Evolutionary conservation across 108 stramenopile genomes (phyloP).

Genomic region (Mayamaea pseudoterrestris): DNA sequence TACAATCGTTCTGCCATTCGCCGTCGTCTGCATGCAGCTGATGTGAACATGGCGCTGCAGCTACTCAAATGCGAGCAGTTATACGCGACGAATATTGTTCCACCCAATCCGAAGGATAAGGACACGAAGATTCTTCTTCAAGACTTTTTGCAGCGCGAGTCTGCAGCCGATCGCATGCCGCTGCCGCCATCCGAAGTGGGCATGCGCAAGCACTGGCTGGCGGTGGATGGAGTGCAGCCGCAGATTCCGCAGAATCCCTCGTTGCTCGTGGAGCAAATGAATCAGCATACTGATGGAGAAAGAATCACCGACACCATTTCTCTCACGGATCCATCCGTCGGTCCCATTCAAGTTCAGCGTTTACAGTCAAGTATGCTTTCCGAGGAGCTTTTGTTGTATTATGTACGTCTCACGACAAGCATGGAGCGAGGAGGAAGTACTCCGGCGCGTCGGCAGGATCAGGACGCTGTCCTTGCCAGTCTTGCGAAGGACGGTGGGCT

Average conservation of each 20-base stretch:
- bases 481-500: constrained; percentile 45
- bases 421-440: constrained; percentile 35
- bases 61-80: constrained; percentile 66
- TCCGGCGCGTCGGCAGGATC: constrained; percentile 22
- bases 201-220: constrained; percentile 68
- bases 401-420: constrained; percentile 45
- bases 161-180: constrained; percentile 13
- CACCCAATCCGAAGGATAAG: constrained; percentile 4
- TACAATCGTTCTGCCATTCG: constrained; percentile 9
- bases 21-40: constrained; percentile 63
- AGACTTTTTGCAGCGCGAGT: constrained; percentile 52
- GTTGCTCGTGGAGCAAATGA: too few relatives aligned
- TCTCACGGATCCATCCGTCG: background rate
- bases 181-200: constrained; percentile 66
- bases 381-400: constrained; percentile 76
- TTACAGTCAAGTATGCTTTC: constrained; percentile 64
- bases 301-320: background rate
- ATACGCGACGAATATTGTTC: constrained; percentile 40
- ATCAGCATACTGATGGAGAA: too few relatives aligned
- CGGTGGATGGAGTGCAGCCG: constrained; percentile 65
- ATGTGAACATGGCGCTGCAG: constrained; percentile 73
- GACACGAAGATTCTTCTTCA: constrained; percentile 33
- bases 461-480: constrained; percentile 23
- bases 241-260: constrained; percentile 57
- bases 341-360: constrained; percentile 18